phyloP scores from a whole-genome alignment of 495 filamentous ascomycete genomes.

The Thermothielavioides terrestris region DNA sequence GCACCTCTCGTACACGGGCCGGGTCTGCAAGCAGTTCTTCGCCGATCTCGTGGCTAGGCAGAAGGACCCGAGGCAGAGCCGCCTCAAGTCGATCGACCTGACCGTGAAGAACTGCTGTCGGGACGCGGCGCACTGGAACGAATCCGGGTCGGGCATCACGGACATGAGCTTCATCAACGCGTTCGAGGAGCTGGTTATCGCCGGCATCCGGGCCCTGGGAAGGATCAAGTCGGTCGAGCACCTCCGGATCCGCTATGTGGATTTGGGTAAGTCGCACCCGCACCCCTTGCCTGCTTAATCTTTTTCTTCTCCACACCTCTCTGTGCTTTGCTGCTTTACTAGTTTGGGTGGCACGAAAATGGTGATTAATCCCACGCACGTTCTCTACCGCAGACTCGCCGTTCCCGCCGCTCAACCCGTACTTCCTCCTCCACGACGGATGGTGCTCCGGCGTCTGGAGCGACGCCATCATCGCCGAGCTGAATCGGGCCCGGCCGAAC shows the following conservation, averaged over 20 bases:
- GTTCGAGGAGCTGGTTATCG: constrained; percentile 56
- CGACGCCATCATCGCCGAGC: constrained; percentile 49
- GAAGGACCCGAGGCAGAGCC: constrained; percentile 32
- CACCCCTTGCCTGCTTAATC: no score
- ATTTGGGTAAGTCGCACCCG: constrained; percentile 46
- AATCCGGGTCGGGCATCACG: constrained; percentile 55
- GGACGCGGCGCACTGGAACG: constrained; percentile 42
- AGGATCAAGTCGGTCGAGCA: constrained; percentile 45
- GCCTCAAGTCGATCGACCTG: constrained; percentile 57
- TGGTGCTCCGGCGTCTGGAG: constrained; percentile 62
- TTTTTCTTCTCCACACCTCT: background rate
- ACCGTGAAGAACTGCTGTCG: constrained; percentile 63
- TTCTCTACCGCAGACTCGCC: constrained; percentile 38
- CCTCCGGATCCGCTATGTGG: constrained; percentile 62
- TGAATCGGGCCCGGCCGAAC: constrained; percentile 45
- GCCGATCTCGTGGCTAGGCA: constrained; percentile 40
- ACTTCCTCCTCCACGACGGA: constrained; percentile 51
- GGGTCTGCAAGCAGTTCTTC: constrained; percentile 51
- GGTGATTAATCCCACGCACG: background rate
- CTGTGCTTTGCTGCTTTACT: no score
- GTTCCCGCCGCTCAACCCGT: constrained; percentile 53
- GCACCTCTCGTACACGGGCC: constrained; percentile 57
- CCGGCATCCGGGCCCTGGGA: constrained; percentile 49
- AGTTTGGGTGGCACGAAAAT: no score
- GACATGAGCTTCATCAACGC: constrained; percentile 57